Conservation (phyloP, 371 early-diverging fungal species). For the Choanephora cucurbitarum region DNA sequence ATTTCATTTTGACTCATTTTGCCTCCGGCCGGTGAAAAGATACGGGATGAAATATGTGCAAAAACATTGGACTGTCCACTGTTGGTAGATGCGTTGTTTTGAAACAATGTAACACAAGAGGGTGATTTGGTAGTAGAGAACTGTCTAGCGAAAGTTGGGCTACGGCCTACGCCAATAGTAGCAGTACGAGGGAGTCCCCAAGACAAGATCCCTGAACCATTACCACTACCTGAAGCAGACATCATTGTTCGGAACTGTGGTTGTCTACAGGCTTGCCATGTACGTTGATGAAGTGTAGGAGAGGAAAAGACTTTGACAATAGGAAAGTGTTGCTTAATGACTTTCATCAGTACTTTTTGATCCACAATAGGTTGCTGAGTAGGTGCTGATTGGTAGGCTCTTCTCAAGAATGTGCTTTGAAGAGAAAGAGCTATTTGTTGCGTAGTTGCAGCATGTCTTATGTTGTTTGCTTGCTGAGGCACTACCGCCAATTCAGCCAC, state of each 20-base stretch:
- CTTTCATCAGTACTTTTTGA: conserved; percentile 13
- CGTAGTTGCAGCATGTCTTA: conserved; percentile 7
- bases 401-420: conserved; percentile 12
- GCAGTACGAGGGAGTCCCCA: conserved; percentile 28
- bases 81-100: conserved; percentile 13
- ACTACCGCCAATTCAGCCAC: conserved; percentile 30
- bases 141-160: conserved; percentile 19
- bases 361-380: background rate
- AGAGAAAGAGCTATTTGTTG: conserved; percentile 18
- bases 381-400: conserved; percentile 2
- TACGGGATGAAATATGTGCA: conserved; percentile 28
- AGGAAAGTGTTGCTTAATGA: conserved; percentile 28
- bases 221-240: conserved; percentile 15
- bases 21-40: conserved; percentile 26
- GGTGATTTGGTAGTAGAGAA: conserved; percentile 31
- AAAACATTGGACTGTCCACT: conserved; percentile 18
- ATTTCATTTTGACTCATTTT: conserved; percentile 12
- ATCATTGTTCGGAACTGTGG: conserved; percentile 31
- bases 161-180: conserved; percentile 3
- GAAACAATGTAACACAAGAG: conserved; percentile 19
- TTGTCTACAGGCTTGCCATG: conserved; percentile 7
- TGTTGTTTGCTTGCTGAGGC: conserved; percentile 8
- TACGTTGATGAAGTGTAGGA: conserved; percentile 16
- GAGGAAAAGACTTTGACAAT: conserved; percentile 29
- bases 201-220: conserved; percentile 10